Percentiles rank a stretch among this genome's conserved stretches.
These are phyloP conservation scores for Eucalyptus grandis DNA, from an alignment of 345 rosid genomes.

Conservation along the genomic window DNA sequence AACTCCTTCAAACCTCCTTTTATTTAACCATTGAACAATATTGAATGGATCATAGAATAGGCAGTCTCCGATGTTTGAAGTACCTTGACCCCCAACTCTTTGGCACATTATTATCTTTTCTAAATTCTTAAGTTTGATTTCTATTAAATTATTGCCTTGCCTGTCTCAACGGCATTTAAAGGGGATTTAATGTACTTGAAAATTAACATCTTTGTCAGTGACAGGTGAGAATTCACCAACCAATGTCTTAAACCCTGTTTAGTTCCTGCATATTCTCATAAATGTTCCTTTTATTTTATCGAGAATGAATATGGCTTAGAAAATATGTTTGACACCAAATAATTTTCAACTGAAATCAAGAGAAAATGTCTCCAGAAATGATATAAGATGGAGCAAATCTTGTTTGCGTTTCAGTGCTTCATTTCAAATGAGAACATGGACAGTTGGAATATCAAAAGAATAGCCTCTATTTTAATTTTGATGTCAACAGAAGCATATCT, in stretches of 20 bases:
- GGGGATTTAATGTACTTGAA: background rate
- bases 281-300: background rate
- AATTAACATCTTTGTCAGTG: background rate
- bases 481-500: background rate
- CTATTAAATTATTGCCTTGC: background rate
- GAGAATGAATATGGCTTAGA: background rate
- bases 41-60: background rate
- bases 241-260: background rate
- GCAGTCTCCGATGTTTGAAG: background rate
- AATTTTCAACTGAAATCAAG: background rate
- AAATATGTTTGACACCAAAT: background rate
- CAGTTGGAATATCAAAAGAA: background rate
- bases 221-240: background rate
- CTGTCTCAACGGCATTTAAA: background rate
- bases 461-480: background rate
- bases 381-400: background rate
- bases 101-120: background rate
- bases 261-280: background rate
- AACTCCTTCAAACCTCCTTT: background rate
- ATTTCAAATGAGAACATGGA: background rate
- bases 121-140: background rate
- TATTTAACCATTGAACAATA: background rate
- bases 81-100: background rate
- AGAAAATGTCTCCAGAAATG: background rate
- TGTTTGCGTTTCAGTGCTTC: background rate